Evolutionary conservation across 257 asterid species (phyloP).

Genomic region (Solanum paucissectum): DNA sequence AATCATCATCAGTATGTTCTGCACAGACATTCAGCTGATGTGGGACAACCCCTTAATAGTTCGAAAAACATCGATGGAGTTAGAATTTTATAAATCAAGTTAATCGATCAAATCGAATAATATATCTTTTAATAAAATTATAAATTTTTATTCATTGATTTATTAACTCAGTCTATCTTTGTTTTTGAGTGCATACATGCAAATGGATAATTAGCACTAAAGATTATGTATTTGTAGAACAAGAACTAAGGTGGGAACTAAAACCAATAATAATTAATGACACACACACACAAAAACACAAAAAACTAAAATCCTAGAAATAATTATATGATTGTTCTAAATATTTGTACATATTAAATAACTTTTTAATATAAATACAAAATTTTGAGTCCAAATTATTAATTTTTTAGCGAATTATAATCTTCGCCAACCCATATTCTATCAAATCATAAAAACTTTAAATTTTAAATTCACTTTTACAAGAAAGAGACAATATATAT

Average conservation of each 20-base stretch:
- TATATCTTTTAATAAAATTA: neutral
- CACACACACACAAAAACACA: neutral
- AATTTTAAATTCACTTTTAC: neutral
- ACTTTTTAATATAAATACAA: neutral
- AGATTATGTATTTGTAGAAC: constrained; percentile 5
- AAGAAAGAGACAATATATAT: neutral
- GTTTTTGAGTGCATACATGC: neutral
- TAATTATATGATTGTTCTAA: neutral
- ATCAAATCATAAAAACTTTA: neutral
- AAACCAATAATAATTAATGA: neutral
- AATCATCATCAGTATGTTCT: neutral
- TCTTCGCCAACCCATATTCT: neutral
- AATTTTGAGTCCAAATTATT: neutral
- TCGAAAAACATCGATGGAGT: neutral
- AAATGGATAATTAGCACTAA: neutral
- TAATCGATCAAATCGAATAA: neutral
- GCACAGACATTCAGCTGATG: neutral
- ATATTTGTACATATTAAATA: neutral
- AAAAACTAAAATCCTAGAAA: neutral
- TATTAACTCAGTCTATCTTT: neutral
- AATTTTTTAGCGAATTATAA: neutral
- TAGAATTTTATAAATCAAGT: neutral
- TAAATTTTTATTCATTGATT: fast-evolving
- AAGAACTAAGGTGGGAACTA: neutral
- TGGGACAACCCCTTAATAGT: neutral